Evolutionary conservation across 441 rosid genomes (phyloP).

Genomic region (Corymbia calophylla): DNA sequence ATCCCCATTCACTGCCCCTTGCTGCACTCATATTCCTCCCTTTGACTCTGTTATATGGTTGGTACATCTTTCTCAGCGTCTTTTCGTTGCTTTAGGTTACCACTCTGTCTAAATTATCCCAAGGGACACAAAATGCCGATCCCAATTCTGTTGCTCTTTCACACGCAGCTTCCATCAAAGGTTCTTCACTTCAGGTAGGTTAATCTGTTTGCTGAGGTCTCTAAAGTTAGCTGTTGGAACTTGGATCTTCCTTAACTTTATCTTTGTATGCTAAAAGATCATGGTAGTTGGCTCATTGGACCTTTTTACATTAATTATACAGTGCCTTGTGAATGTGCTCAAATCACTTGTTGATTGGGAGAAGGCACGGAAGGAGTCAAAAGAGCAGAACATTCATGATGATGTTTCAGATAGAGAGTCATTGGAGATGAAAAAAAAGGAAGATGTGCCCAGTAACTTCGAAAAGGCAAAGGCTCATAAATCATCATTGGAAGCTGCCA

Average conservation of each 20-base stretch:
- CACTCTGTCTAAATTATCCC: conserved; percentile 86
- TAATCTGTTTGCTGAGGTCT: conserved; percentile 8
- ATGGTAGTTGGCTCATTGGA: conserved; percentile 11
- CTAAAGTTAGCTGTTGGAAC: neutral
- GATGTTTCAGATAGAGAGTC: conserved; percentile 44
- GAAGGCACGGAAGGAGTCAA: conserved; percentile 53
- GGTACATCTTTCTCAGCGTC: conserved; percentile 7
- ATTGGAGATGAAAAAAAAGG: conserved; percentile 46
- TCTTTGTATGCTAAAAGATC: conserved; percentile 4
- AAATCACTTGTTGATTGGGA: conserved; percentile 99
- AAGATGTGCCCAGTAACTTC: conserved; percentile 75
- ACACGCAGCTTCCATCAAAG: conserved; percentile 73
- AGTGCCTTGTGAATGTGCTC: conserved; percentile 94
- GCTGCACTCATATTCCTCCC: neutral
- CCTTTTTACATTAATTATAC: conserved; percentile 23
- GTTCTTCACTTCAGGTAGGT: conserved; percentile 93
- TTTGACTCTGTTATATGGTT: neutral
- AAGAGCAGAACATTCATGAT: conserved; percentile 40
- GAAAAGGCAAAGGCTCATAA: conserved; percentile 99
- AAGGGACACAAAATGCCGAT: conserved; percentile 87
- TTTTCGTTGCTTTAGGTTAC: conserved; percentile 54
- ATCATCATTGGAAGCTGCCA: conserved; percentile 92
- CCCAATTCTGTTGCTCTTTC: conserved; percentile 71
- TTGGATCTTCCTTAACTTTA: neutral
- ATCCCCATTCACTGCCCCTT: neutral